Percentiles rank a stretch among this genome's conserved stretches.
These are phyloP conservation scores for Xylaria intraflava DNA, from an alignment of 495 filamentous ascomycete genomes.

Conservation along the genomic window DNA sequence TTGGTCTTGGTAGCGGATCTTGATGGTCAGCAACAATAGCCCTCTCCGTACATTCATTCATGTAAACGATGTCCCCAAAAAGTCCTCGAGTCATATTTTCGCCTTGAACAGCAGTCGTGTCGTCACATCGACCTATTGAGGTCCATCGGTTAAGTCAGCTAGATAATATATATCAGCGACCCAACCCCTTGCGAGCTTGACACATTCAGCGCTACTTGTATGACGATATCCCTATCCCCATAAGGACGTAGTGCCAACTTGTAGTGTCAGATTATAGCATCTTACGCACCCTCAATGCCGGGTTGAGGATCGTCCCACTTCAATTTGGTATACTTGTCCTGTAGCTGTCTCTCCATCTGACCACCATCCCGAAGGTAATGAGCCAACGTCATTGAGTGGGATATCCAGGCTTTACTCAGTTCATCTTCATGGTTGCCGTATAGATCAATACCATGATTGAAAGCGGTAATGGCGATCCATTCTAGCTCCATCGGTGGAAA, in stretches of 20 bases:
- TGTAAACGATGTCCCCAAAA: no score
- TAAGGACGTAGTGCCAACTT: no score
- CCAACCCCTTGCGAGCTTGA: no score
- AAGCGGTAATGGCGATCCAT: slow-evolving; percentile 66
- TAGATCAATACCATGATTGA: slow-evolving; percentile 72
- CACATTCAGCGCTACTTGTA: not conserved
- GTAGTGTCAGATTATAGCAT: not conserved
- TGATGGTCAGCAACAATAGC: no score
- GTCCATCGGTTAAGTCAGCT: no score
- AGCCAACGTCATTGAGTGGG: slow-evolving; percentile 59
- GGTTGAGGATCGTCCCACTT: slow-evolving; percentile 30
- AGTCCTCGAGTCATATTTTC: no score
- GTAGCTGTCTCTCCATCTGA: slow-evolving; percentile 44
- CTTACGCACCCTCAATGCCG: not conserved
- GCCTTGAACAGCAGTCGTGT: no score
- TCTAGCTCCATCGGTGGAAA: slow-evolving; percentile 69
- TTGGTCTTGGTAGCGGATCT: no score
- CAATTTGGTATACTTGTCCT: slow-evolving; percentile 48
- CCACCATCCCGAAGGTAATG: slow-evolving; percentile 47
- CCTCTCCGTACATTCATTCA: no score
- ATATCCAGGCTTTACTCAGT: slow-evolving; percentile 56
- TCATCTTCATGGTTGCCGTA: slow-evolving; percentile 52
- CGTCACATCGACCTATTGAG: no score
- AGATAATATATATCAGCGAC: no score
- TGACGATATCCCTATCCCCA: no score